A percentile compares a stretch with the other conserved stretches of the same genome.
Evolutionary conservation across 2,329 filamentous ascomycete genomes (phyloP).

Genomic region (Hypomyces rosellus): DNA sequence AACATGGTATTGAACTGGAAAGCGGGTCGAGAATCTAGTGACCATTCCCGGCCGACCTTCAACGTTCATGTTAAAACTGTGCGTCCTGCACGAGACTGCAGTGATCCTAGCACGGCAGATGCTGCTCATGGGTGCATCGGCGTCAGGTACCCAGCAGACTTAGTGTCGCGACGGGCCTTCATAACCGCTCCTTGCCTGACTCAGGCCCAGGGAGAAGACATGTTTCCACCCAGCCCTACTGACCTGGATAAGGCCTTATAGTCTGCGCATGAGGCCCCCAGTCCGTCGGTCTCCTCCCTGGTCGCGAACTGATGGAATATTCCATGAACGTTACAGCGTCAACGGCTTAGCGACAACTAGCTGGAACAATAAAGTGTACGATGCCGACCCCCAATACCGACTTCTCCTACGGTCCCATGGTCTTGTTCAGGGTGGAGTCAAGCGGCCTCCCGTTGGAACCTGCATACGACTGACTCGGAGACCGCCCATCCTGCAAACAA

Average conservation of each 20-base stretch:
- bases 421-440: too few relatives aligned
- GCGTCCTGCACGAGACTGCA: constrained; percentile 19
- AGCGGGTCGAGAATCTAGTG: background rate
- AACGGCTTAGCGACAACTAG: too few relatives aligned
- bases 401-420: too few relatives aligned
- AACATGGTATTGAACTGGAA: too few relatives aligned
- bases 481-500: too few relatives aligned
- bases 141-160: constrained; percentile 13
- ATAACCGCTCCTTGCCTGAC: background rate
- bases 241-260: too few relatives aligned
- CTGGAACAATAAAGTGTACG: too few relatives aligned
- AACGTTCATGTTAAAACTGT: background rate
- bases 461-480: too few relatives aligned
- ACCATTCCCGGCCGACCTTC: background rate
- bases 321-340: too few relatives aligned
- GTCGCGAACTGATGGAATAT: background rate
- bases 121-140: constrained; percentile 20
- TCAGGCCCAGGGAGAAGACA: background rate
- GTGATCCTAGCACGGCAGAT: constrained; percentile 22
- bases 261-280: background rate
- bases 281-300: background rate
- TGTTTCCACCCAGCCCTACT: constrained; percentile 1
- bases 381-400: too few relatives aligned
- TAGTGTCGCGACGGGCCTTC: too few relatives aligned
- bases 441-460: too few relatives aligned